Conservation (phyloP, 208 protist species). For the Crithidia thermophila region DNA sequence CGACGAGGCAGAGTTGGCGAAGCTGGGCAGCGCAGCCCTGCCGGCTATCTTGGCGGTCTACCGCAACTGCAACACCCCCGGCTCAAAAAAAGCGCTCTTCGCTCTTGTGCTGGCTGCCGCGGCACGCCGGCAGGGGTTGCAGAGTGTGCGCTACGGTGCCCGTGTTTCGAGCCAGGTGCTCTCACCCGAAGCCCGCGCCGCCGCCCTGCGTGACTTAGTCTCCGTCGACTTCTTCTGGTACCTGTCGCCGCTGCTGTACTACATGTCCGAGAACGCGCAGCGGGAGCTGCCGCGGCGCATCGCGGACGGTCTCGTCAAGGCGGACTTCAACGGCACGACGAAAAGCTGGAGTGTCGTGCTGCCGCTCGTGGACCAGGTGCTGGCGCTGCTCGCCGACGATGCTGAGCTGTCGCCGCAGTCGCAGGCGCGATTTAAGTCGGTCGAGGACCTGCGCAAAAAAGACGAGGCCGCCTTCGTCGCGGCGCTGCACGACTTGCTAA, state of each 20-base stretch:
- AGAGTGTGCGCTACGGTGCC: slow-evolving; percentile 9
- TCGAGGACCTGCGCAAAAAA: slow-evolving; percentile 36
- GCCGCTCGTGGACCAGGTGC: slow-evolving; percentile 61
- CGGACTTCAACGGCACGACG: slow-evolving; percentile 50
- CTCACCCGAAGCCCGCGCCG: slow-evolving; percentile 19
- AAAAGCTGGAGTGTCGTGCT: slow-evolving; percentile 60
- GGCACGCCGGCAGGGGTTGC: slow-evolving; percentile 30
- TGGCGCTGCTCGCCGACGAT: slow-evolving; percentile 64
- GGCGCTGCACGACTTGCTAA: slow-evolving; percentile 16
- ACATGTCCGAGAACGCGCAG: slow-evolving; percentile 62
- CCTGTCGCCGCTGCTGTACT: slow-evolving; percentile 72
- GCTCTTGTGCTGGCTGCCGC: slow-evolving; percentile 76
- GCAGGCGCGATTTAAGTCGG: slow-evolving; percentile 32
- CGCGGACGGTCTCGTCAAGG: slow-evolving; percentile 63
- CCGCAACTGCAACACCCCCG: slow-evolving; percentile 58
- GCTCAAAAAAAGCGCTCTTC: slow-evolving; percentile 65
- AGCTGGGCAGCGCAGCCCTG: slow-evolving; percentile 54
- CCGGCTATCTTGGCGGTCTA: slow-evolving; percentile 60
- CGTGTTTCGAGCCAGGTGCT: slow-evolving; percentile 8
- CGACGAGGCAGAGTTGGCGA: slow-evolving; percentile 43
- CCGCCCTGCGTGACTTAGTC: slow-evolving; percentile 47
- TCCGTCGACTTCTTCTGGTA: slow-evolving; percentile 85
- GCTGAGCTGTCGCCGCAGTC: slow-evolving; percentile 45
- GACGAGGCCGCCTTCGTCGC: slow-evolving; percentile 22
- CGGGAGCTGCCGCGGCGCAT: slow-evolving; percentile 62